Base-by-base conservation (phyloP, 2,329 filamentous ascomycete species). In the Escovopsis sp. region DNA sequence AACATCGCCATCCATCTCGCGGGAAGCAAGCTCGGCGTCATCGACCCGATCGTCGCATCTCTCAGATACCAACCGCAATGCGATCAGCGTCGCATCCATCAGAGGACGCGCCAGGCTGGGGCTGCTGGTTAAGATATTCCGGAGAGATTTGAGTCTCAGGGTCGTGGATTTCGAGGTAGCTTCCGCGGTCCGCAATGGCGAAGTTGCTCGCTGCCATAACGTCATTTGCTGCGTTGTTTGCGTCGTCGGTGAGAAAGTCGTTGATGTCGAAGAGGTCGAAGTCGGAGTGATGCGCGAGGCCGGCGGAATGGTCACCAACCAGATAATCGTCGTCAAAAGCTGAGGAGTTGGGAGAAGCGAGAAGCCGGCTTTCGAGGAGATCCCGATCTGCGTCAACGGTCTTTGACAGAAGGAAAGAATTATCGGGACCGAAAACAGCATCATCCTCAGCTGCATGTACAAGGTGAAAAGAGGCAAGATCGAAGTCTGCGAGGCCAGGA, bases 301-400 rank as follows among this genome's bases (percentile, higher is more conserved):
- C 53, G 62, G 67, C 50, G 64, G 65, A 45, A 64, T 66, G 55
- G 74, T 79, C 65, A 74, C 69, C 63, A 77, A 57, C 72, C 71
- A 79, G 43, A 79, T 74, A 66, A 79, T 78, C 67, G 71, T 74
- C 69, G 65, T 76, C 72, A 77, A 71, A 64, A 76, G 67, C 62
- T 68, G 70, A 65, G 64, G 72, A 67, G 68, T 76, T 65, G 81
- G 79, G 68, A 65, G 77, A 73, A 84, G 81, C 70, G 73, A 79
- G 70, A 74, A 84, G 71, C 71, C 74, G 73, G 70, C 74, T 74
- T 72, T 84, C 77, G 81, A 80, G 65, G 79, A 83, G 67, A 71
- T 74, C 74, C 77, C 73, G 65, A 85, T 84, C 74, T 77, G 76
- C 59, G 62, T 77, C 70, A 84, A 63, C 64, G 81, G 71, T 57